phyloP scores from a whole-genome alignment of 768 basidiomycete genomes.

The Cyathus striatus region DNA sequence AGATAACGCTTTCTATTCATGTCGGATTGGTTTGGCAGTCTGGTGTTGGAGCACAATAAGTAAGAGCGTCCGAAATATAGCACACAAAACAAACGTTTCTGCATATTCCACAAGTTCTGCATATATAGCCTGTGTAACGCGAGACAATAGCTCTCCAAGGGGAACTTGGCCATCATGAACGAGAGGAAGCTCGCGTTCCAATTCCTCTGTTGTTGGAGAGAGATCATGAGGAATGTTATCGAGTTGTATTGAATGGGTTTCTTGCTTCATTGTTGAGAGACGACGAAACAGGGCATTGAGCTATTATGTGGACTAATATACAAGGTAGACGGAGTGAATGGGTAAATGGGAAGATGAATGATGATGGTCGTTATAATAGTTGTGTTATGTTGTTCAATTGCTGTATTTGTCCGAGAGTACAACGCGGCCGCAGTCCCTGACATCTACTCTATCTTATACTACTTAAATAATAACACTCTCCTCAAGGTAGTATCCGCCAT shows the following conservation, averaged over 20 bases:
- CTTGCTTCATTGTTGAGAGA: too few species aligned
- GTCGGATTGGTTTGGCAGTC: conserved; percentile 82
- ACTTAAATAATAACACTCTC: neutral
- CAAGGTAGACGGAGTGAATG: too few species aligned
- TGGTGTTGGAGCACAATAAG: conserved; percentile 14
- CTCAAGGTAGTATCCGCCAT: conserved; percentile 28
- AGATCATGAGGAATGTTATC: neutral
- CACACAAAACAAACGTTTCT: conserved; percentile 83
- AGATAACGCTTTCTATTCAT: conserved; percentile 72
- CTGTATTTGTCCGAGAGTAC: too few species aligned
- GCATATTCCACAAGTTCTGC: conserved; percentile 78
- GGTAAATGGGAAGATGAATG: too few species aligned
- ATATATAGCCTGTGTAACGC: conserved; percentile 75
- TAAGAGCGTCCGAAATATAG: conserved; percentile 2
- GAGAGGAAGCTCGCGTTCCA: conserved; percentile 70
- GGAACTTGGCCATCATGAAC: conserved; percentile 72
- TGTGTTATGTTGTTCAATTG: too few species aligned
- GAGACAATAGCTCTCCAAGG: conserved; percentile 69
- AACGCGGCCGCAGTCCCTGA: neutral
- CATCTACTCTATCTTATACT: neutral
- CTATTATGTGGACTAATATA: too few species aligned
- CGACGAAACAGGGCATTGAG: too few species aligned
- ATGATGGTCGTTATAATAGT: too few species aligned
- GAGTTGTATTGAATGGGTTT: neutral
- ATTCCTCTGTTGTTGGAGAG: conserved; percentile 38